Evolutionary conservation across 1,139 yeast genomes (phyloP), one percentile per base, ranked within the genome.

Genomic region (Komagataea norvegica): DNA sequence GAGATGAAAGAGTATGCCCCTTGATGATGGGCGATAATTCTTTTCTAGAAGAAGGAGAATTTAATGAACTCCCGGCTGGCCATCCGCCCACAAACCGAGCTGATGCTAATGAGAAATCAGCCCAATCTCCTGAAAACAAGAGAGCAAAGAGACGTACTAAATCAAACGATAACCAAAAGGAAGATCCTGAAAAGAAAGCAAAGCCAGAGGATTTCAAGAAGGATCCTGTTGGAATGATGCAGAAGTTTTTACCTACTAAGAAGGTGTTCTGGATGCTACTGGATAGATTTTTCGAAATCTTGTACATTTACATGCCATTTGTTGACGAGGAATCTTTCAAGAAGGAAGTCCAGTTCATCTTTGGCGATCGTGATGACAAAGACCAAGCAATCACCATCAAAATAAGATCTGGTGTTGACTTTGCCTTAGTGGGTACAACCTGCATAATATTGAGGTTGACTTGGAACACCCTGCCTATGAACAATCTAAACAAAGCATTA

Each of bases 401-500:
- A 5, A 42, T 52, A 9, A 34, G 51, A 27, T 43, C 49, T 5
- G 53, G 49, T 16, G 44, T 43, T 20, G 57, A 53, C 34, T 52
- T 51, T 33, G 56, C 57, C 1, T 37, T 52, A 1, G 44, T 71
- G 13, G 74, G 77, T 31, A 63, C 72, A 5, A 47, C 70, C 34
- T 55, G 73, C 25, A 62, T 74, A n/a, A 64, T 74, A 10, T 48
- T 73, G 29, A 60, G 79, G 45, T 48, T 74, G 16, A 65, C 74
- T 23, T 72, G 77, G 73, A 52, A 70, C 35, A 68, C 77, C 0
- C 49, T 72, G 36, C 77, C 77, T 2, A 54, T 53, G 31, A 64
- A 64, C 38, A 55, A 45, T 26, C 33, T 51, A 2, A 42, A 44
- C 26, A 45, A 42, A 17, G 36, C 44, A 1, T 28, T 49, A 29